Base-by-base conservation (phyloP, 225 moss, liverwort and hornwort species). In the Asterella californica region DNA sequence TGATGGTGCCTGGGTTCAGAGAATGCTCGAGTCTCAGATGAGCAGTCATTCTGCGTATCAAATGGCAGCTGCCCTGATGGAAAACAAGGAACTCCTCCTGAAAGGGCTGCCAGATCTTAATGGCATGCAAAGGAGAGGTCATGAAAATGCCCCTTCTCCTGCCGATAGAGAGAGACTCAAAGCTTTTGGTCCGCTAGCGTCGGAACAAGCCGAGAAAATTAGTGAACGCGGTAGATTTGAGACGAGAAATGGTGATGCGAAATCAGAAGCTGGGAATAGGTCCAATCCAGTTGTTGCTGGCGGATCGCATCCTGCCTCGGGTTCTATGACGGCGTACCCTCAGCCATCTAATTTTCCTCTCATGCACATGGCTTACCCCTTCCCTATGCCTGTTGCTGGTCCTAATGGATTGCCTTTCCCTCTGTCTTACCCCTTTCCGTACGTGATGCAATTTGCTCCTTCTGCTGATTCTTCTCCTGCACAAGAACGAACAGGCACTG, bases 341-440 rank as follows among this genome's bases (percentile, higher is more conserved):
- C 34, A 88, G 80, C 59, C 81, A 60, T 72, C 80, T 76, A 6
- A 68, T 65, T 89, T 89, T 61, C 86, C 90, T 30, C 82, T 91
- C 78, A 88, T 91, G 84, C 92, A 85, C 15, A 85, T 88, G 34
- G 79, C 91, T 37, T 90, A 86, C 82, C 91, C 90, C 9, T 89
- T 92, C 74, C 88, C 88, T 18, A 71, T 92, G 4, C 72, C 88
- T 49, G 82, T 90, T 46, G 85, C 79, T 36, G 83, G 74, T 49
- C 79, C 84, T 3, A 89, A 86, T 62, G 84, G 84, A 7, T 74
- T 89, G 54, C 85, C 91, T 3, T 94, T 87, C 78, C 84, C 76
- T 53, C 72, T 93, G 71, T 90, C 92, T 5, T 93, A 90, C 57
- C 90, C 91, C 0, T 93, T 89, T n/a, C 91, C 91, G 37, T 91